phyloP scores from a whole-genome alignment of 2,329 filamentous ascomycete species.

The Fusarium paranaense region DNA sequence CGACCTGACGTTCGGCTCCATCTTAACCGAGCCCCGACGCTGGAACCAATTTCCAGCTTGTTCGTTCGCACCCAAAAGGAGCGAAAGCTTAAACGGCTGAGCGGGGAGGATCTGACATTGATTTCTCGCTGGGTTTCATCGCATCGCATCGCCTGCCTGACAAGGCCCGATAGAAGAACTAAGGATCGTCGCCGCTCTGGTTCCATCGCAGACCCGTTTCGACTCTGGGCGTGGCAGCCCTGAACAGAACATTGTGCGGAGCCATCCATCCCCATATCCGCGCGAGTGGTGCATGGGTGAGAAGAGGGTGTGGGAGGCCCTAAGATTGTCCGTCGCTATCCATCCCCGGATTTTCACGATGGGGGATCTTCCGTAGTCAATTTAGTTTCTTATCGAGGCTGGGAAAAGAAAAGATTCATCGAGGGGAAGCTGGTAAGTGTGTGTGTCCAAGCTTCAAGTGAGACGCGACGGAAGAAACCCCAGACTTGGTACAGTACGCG shows the following conservation, averaged over 20 bases:
- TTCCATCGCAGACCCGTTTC: constrained; percentile 32
- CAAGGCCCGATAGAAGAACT: neutral
- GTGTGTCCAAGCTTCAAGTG: constrained; percentile 10
- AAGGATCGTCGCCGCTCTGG: constrained; percentile 26
- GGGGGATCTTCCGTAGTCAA: constrained; percentile 6
- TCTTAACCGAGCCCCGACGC: constrained; percentile 26
- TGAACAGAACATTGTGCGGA: neutral
- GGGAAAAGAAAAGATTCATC: constrained; percentile 21
- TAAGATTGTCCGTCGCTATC: constrained; percentile 28
- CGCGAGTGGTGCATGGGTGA: constrained; percentile 18
- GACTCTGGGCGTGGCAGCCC: neutral
- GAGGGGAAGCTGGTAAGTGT: neutral
- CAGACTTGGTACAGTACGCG: constrained; percentile 25
- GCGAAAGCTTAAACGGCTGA: constrained; percentile 11
- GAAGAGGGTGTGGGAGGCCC: constrained; percentile 22
- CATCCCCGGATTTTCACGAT: constrained; percentile 37
- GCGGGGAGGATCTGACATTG: constrained; percentile 7
- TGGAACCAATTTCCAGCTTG: constrained; percentile 2
- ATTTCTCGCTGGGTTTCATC: constrained; percentile 10
- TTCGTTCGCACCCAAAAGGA: neutral
- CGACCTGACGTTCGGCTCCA: constrained; percentile 26
- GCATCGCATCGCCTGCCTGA: constrained; percentile 1
- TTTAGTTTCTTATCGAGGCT: neutral
- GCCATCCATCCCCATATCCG: constrained; percentile 26
- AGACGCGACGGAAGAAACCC: constrained; percentile 8